Evolutionary conservation across 176 grass and related monocot species (phyloP).

Genomic region (Pharus latifolius): DNA sequence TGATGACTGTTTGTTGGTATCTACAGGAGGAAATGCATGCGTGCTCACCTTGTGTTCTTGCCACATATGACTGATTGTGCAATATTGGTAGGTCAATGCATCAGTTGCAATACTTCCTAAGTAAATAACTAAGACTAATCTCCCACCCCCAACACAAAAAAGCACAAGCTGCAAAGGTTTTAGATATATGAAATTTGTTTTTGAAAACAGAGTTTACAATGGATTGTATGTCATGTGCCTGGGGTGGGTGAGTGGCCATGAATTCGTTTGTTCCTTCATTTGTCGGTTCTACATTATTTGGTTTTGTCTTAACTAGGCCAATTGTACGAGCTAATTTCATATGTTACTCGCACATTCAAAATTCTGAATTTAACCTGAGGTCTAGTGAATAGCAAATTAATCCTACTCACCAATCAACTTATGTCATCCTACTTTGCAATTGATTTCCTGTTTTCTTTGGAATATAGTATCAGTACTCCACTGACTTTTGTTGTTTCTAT

Average conservation of each 20-base stretch:
- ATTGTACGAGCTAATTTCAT: background rate
- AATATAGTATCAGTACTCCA: background rate
- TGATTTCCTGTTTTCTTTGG: background rate
- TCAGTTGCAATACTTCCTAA: background rate
- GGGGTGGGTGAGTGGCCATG: background rate
- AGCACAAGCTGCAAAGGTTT: background rate
- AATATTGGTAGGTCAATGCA: background rate
- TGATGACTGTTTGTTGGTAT: conserved; percentile 12
- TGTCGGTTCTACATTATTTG: too few species aligned
- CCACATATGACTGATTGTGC: background rate
- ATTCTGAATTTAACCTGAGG: background rate
- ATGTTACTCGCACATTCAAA: background rate
- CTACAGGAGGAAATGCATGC: background rate
- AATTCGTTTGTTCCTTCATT: too few species aligned
- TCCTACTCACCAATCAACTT: background rate
- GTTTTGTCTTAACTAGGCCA: background rate
- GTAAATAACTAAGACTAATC: conserved; percentile 7
- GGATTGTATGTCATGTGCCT: background rate
- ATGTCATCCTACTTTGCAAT: background rate
- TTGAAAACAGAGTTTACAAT: background rate
- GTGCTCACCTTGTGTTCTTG: background rate
- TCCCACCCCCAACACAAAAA: background rate
- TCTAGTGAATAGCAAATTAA: background rate
- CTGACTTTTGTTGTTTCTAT: background rate
- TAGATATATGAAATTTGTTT: background rate